Conservation (phyloP, 2,329 filamentous ascomycete species). For the Zelopaecilomyces penicillatus region DNA sequence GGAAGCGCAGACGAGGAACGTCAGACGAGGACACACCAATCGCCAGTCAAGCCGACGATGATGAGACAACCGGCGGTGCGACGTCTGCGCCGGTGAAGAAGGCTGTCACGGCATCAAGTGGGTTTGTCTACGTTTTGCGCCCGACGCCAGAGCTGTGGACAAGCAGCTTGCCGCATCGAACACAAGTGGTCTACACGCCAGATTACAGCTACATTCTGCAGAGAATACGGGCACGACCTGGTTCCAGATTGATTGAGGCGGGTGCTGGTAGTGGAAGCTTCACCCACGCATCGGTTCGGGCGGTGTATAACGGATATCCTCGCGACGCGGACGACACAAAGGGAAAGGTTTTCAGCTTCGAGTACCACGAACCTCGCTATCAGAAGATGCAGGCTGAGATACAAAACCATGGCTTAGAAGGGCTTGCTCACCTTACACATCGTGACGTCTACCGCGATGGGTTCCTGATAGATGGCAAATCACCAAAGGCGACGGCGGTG, state of each 20-base stretch:
- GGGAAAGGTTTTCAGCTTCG: constrained; percentile 74
- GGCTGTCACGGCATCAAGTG: constrained; percentile 48
- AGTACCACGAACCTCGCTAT: constrained; percentile 68
- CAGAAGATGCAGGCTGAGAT: constrained; percentile 63
- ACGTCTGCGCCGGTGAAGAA: constrained; percentile 34
- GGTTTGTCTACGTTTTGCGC: constrained; percentile 70
- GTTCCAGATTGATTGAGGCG: constrained; percentile 67
- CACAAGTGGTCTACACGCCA: constrained; percentile 79
- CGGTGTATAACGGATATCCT: constrained; percentile 66
- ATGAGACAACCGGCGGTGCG: constrained; percentile 21
- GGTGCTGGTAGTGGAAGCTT: constrained; percentile 78
- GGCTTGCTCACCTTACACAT: constrained; percentile 63
- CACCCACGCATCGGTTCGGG: constrained; percentile 68
- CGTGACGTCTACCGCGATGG: constrained; percentile 72
- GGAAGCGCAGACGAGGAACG: constrained; percentile 50
- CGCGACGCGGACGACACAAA: constrained; percentile 32
- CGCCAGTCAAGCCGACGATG: constrained; percentile 26
- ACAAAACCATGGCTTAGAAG: constrained; percentile 54
- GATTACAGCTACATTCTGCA: constrained; percentile 82
- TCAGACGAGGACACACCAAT: constrained; percentile 35
- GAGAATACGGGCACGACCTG: constrained; percentile 64
- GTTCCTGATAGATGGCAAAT: constrained; percentile 54
- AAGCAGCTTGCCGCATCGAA: constrained; percentile 67
- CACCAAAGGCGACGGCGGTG: constrained; percentile 59
- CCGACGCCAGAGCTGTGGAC: constrained; percentile 82